phyloP scores from a whole-genome alignment of 306 rosid species.

The Hylodesmum podocarpum region DNA sequence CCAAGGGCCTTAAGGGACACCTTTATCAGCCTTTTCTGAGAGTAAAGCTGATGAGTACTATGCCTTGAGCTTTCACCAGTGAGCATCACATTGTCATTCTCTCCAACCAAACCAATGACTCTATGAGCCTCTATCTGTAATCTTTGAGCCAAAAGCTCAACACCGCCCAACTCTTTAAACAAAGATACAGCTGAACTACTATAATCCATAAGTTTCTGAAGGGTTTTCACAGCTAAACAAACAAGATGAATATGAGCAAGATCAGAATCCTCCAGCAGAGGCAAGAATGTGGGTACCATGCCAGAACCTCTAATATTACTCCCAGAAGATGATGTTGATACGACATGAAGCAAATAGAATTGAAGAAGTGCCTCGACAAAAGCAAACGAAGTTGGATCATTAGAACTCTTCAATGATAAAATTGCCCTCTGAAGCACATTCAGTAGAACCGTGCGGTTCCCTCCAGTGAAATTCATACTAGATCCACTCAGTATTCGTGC shows the following conservation, averaged over 20 bases:
- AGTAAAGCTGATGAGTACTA: constrained; percentile 64
- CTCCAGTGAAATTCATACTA: constrained; percentile 90
- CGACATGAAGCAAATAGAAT: constrained; percentile 93
- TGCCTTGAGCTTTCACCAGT: constrained; percentile 73
- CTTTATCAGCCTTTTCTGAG: constrained; percentile 84
- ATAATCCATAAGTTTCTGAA: constrained; percentile 97
- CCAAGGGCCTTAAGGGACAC: constrained; percentile 95
- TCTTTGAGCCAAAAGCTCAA: constrained; percentile 89
- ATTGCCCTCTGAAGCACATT: constrained; percentile 96
- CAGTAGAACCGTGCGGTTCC: constrained; percentile 87
- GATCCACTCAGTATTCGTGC: constrained; percentile 91
- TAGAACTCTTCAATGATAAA: constrained; percentile 71
- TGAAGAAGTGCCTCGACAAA: constrained; percentile 98
- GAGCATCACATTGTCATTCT: constrained; percentile 48
- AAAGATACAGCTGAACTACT: constrained; percentile 94
- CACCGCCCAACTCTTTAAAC: constrained; percentile 93
- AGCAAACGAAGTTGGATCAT: constrained; percentile 84
- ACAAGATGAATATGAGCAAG: constrained; percentile 85
- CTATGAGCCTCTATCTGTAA: constrained; percentile 80
- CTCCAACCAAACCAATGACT: constrained; percentile 66
- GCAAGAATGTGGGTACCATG: constrained; percentile 98
- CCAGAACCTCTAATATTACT: constrained; percentile 91
- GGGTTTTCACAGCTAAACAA: constrained; percentile 93
- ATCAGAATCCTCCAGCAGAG: constrained; percentile 94
- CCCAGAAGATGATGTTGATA: constrained; percentile 92